Percentiles rank a stretch among this genome's conserved stretches.
Conservation (phyloP, 1,284 basidiomycete genomes). For the Spongiforma sp. region DNA sequence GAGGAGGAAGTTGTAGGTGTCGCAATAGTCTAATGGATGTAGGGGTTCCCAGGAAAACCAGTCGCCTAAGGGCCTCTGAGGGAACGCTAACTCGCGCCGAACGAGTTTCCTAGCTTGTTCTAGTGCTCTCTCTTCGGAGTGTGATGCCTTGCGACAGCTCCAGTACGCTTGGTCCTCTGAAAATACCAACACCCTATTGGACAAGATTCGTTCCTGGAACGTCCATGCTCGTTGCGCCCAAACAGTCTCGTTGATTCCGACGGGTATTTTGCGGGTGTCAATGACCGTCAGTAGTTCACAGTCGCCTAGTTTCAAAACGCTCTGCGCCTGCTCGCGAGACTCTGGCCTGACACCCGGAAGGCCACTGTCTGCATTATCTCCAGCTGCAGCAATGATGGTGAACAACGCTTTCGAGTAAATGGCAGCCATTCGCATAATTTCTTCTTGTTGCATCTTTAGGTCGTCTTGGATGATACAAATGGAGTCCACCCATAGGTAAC, state of each 20-base stretch:
- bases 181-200: slow-evolving; percentile 24
- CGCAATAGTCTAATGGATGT: background rate
- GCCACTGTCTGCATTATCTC: slow-evolving; percentile 21
- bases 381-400: slow-evolving; percentile 27
- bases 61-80: background rate
- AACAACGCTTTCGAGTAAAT: slow-evolving; percentile 26
- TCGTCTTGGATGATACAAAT: slow-evolving; percentile 30
- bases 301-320: slow-evolving; percentile 8
- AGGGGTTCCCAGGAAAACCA: slow-evolving; percentile 7
- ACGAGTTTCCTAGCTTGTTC: background rate
- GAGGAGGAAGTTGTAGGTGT: slow-evolving; percentile 9
- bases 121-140: slow-evolving; percentile 19
- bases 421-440: slow-evolving; percentile 25
- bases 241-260: slow-evolving; percentile 7
- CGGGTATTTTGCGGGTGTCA: slow-evolving; percentile 1
- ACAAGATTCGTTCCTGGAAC: slow-evolving; percentile 28
- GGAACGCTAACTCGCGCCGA: slow-evolving; percentile 2
- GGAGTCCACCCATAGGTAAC: slow-evolving; percentile 32
- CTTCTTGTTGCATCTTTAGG: slow-evolving; percentile 17
- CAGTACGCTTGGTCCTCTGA: slow-evolving; percentile 26
- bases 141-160: slow-evolving; percentile 16
- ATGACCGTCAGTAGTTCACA: slow-evolving; percentile 17
- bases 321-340: slow-evolving; percentile 15
- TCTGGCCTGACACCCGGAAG: slow-evolving; percentile 12
- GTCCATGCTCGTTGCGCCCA: slow-evolving; percentile 29